These are phyloP conservation scores for Penicillium decumbens DNA, from an alignment of 2,329 filamentous ascomycete species.

Conservation along the genomic window DNA sequence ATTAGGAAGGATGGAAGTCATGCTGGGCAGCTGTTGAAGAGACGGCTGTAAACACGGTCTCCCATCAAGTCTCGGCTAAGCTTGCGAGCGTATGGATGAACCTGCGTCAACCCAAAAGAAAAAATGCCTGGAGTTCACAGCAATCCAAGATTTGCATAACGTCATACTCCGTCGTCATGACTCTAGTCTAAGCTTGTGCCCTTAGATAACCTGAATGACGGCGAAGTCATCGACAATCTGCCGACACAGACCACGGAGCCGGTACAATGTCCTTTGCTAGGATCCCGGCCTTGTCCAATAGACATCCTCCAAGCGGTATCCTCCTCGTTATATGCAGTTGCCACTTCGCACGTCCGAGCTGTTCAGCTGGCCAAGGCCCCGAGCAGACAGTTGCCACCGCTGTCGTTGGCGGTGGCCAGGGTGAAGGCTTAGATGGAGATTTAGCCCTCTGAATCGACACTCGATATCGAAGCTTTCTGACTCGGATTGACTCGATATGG, in stretches of 20 bases:
- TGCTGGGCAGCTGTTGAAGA: background rate
- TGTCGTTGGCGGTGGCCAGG: background rate
- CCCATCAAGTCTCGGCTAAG: background rate
- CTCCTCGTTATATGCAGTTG: background rate
- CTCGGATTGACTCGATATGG: background rate
- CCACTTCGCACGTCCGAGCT: background rate
- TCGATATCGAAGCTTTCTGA: background rate
- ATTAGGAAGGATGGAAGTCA: background rate
- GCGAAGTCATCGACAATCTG: background rate
- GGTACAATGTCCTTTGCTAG: background rate
- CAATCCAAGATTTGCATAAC: background rate
- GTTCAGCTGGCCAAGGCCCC: background rate
- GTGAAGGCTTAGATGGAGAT: background rate
- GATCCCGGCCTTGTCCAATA: background rate
- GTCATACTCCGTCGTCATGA: background rate
- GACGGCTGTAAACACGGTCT: background rate
- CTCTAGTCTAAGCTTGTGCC: background rate
- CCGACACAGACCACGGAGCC: background rate
- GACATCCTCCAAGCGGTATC: background rate
- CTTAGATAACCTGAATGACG: background rate
- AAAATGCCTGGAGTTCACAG: too few relatives aligned
- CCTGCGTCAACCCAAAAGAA: background rate
- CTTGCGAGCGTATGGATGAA: background rate
- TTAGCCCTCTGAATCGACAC: background rate
- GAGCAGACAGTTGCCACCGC: too few relatives aligned